phyloP scores from a whole-genome alignment of 176 grass and related monocot species.

The Cocos nucifera region DNA sequence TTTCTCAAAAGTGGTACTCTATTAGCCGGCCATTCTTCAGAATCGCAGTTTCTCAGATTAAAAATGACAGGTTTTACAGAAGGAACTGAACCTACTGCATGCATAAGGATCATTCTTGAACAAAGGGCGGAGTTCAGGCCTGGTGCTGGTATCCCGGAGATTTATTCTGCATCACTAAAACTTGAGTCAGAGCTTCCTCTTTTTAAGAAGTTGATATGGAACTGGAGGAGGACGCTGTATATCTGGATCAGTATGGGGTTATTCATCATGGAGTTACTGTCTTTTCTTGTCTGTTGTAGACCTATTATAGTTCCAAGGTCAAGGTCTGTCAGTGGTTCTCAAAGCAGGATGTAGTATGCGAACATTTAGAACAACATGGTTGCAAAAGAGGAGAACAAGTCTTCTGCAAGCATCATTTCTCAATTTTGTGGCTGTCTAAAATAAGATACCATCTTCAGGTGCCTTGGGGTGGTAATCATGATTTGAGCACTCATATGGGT shows the following conservation, averaged over 20 bases:
- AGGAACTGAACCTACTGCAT: conserved; percentile 45
- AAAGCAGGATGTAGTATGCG: too few relatives aligned
- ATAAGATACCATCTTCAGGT: too few relatives aligned
- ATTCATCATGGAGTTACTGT: conserved; percentile 53
- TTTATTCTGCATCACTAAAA: conserved; percentile 54
- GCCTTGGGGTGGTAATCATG: too few relatives aligned
- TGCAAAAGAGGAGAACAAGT: too few relatives aligned
- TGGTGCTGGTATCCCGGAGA: conserved; percentile 72
- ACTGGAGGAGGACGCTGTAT: conserved; percentile 82
- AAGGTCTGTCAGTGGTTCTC: neutral
- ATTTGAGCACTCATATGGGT: too few relatives aligned
- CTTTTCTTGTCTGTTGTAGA: conserved; percentile 59
- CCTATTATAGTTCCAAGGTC: conserved; percentile 59
- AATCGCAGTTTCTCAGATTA: conserved; percentile 66
- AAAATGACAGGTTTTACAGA: conserved; percentile 56
- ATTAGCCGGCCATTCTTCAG: conserved; percentile 66
- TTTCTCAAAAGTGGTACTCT: conserved; percentile 63
- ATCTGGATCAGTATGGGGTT: conserved; percentile 76
- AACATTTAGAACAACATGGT: too few relatives aligned
- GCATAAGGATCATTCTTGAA: conserved; percentile 58
- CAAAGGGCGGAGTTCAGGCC: conserved; percentile 67
- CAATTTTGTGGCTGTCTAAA: too few relatives aligned
- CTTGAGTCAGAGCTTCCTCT: conserved; percentile 77
- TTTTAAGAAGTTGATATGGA: conserved; percentile 73
- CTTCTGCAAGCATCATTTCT: too few relatives aligned